These are phyloP conservation scores for Metschnikowia proteae DNA, from an alignment of 805 yeast genomes.

Conservation along the genomic window DNA sequence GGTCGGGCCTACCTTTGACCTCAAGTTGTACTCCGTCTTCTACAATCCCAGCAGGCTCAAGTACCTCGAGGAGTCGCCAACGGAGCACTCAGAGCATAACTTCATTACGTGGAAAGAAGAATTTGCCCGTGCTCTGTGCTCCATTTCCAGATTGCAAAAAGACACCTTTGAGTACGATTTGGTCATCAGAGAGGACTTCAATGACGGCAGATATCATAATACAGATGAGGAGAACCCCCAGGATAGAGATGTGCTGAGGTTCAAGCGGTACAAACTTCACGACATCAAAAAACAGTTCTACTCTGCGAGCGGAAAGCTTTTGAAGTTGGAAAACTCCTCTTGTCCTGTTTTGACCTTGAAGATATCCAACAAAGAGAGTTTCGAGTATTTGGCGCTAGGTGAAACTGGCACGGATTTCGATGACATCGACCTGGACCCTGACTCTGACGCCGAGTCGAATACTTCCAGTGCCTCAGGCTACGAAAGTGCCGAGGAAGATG, in stretches of 20 bases:
- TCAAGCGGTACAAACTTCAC: slow-evolving; percentile 33
- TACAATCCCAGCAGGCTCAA: slow-evolving; percentile 48
- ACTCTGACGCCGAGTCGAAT: slow-evolving; percentile 25
- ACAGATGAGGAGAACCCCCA: slow-evolving; percentile 25
- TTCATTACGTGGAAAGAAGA: slow-evolving; percentile 72
- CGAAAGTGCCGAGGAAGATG: slow-evolving; percentile 11
- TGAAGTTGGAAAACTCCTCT: slow-evolving; percentile 57
- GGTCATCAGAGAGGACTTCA: slow-evolving; percentile 51
- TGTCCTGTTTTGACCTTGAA: slow-evolving; percentile 69
- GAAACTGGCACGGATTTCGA: slow-evolving; percentile 17
- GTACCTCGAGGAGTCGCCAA: slow-evolving; percentile 21
- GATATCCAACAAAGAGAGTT: slow-evolving; percentile 14
- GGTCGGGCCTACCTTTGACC: slow-evolving; percentile 59
- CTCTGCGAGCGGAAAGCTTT: slow-evolving; percentile 63
- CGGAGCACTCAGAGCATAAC: background rate
- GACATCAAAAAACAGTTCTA: slow-evolving; percentile 54
- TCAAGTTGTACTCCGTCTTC: slow-evolving; percentile 60
- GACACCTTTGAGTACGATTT: slow-evolving; percentile 42
- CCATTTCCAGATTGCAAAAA: slow-evolving; percentile 28
- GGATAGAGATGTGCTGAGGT: slow-evolving; percentile 31
- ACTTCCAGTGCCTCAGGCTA: slow-evolving; percentile 11
- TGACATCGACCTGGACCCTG: slow-evolving; percentile 10
- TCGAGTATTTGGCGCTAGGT: slow-evolving; percentile 23
- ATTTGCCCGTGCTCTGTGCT: slow-evolving; percentile 51
- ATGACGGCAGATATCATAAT: slow-evolving; percentile 74